phyloP scores from a whole-genome alignment of 2,329 filamentous ascomycete species.

The Neonectria magnoliae region DNA sequence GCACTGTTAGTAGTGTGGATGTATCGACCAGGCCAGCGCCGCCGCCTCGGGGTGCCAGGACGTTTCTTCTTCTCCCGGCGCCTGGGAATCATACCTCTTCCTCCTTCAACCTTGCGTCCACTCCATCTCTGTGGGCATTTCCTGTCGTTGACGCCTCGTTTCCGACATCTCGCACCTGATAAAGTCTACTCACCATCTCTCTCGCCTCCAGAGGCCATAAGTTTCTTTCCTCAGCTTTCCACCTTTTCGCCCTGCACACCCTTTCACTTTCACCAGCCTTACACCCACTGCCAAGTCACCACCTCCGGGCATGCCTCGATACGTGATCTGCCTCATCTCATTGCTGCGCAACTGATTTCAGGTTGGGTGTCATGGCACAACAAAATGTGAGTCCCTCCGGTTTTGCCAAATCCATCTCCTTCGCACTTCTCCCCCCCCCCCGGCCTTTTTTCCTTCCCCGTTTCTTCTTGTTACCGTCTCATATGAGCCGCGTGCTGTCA shows the following conservation, averaged over 20 bases:
- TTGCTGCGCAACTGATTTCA: constrained; percentile 48
- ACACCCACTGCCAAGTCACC: constrained; percentile 37
- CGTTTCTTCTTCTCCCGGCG: constrained; percentile 52
- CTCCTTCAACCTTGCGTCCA: constrained; percentile 48
- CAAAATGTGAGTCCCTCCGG: constrained; percentile 47
- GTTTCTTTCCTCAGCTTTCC: constrained; percentile 9
- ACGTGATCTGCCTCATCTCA: constrained; percentile 47
- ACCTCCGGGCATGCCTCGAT: constrained; percentile 46
- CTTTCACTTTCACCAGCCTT: constrained; percentile 31
- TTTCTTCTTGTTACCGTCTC: constrained; percentile 22
- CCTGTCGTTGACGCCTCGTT: constrained; percentile 35
- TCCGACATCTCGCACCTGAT: constrained; percentile 27
- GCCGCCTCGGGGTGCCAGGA: constrained; percentile 51
- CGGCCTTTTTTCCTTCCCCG: constrained; percentile 23
- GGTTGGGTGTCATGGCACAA: constrained; percentile 51
- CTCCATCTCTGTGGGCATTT: constrained; percentile 44
- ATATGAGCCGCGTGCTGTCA: constrained; percentile 28
- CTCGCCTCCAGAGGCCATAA: constrained; percentile 9
- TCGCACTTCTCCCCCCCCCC: constrained; percentile 31
- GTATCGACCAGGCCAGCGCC: constrained; percentile 49
- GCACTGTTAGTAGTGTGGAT: constrained; percentile 47
- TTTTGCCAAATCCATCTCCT: constrained; percentile 27
- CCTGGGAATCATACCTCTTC: constrained; percentile 49
- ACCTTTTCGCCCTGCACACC: constrained; percentile 26
- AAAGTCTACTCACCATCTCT: constrained; percentile 4